These are phyloP conservation scores for Ogataea corticis DNA, from an alignment of 805 yeast genomes.

Conservation along the genomic window DNA sequence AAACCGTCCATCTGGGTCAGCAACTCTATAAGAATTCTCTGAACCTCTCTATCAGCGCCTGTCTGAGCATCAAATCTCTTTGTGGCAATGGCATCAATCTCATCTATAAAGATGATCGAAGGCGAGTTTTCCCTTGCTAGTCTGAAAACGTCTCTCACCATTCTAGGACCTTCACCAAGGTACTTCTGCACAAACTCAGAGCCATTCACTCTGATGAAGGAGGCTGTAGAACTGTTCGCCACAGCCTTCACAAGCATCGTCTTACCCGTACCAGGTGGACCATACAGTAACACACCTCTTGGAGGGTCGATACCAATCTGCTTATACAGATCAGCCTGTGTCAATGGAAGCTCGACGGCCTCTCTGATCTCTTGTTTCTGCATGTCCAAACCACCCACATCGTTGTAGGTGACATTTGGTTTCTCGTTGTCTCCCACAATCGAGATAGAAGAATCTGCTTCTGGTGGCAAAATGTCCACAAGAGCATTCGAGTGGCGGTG, in stretches of 20 bases:
- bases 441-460: conserved; percentile 95
- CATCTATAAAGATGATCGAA: conserved; percentile 95
- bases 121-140: conserved; percentile 98
- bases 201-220: conserved; percentile 95
- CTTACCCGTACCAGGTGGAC: conserved; percentile 99
- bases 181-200: conserved; percentile 98
- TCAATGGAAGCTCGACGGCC: conserved; percentile 95
- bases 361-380: conserved; percentile 98
- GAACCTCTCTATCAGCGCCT: conserved; percentile 99
- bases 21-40: conserved; percentile 92
- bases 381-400: conserved; percentile 98
- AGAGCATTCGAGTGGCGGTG: conserved; percentile 98
- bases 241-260: conserved; percentile 99
- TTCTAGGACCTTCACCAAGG: conserved; percentile 98
- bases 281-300: conserved; percentile 93
- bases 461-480: conserved; percentile 97
- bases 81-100: conserved; percentile 98
- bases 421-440: conserved; percentile 93
- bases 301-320: conserved; percentile 99
- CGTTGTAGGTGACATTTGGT: conserved; percentile 92
- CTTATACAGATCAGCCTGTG: conserved; percentile 92
- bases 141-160: conserved; percentile 98
- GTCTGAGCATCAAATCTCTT: conserved; percentile 99
- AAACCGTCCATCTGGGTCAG: conserved; percentile 99
- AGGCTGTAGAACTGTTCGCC: conserved; percentile 93